These are phyloP conservation scores for Pythium insidiosum DNA, from an alignment of 352 stramenopile genomes.

Conservation along the genomic window DNA sequence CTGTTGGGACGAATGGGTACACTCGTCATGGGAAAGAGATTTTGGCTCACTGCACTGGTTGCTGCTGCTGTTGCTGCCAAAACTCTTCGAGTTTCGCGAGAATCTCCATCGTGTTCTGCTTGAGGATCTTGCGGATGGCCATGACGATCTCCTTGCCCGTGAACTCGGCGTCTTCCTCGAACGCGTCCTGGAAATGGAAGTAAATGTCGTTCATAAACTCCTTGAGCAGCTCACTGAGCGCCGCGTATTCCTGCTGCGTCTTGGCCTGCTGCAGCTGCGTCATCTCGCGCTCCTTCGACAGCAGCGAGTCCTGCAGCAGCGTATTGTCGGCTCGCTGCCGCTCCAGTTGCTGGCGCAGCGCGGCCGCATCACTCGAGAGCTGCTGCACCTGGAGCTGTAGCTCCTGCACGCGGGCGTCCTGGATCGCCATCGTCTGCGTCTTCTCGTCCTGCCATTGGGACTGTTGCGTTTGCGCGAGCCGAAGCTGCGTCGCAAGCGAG, in stretches of 20 bases:
- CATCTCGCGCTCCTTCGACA: conserved; percentile 41
- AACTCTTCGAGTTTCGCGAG: conserved; percentile 67
- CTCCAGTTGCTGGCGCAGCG: conserved; percentile 41
- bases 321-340: conserved; percentile 25
- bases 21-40: neutral
- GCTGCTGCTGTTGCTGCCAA: conserved; percentile 39
- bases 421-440: conserved; percentile 26
- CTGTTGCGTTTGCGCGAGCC: conserved; percentile 35
- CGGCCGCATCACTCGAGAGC: conserved; percentile 23
- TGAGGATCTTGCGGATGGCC: conserved; percentile 75
- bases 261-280: conserved; percentile 29
- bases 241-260: conserved; percentile 43
- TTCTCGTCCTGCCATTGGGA: conserved; percentile 56
- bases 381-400: conserved; percentile 44
- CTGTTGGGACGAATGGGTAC: too few relatives aligned
- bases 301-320: conserved; percentile 41
- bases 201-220: conserved; percentile 87
- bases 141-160: conserved; percentile 79
- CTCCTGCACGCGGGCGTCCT: conserved; percentile 41
- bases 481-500: conserved; percentile 34
- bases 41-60: neutral
- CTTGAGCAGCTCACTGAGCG: conserved; percentile 64
- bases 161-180: conserved; percentile 78
- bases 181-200: conserved; percentile 79
- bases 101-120: conserved; percentile 79